phyloP scores from a whole-genome alignment of 164 flowering plant genomes.

The Akebia trifoliata region DNA sequence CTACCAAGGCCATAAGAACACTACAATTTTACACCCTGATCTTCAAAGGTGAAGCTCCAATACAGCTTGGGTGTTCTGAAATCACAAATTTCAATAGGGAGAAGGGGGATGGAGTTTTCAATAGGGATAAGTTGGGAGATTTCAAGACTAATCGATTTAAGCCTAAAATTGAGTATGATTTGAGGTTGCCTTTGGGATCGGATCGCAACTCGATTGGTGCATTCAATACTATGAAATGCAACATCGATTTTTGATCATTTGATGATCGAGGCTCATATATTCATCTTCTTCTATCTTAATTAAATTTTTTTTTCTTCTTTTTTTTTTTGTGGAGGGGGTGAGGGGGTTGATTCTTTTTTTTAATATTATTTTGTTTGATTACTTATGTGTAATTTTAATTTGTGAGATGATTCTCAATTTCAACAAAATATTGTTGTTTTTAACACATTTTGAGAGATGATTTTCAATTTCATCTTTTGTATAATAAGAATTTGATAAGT shows the following conservation, averaged over 20 bases:
- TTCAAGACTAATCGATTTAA: conserved; percentile 14
- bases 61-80: conserved; percentile 1
- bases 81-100: no score
- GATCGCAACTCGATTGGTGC: background rate
- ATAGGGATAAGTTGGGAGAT: conserved; percentile 20
- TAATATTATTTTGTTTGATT: no score
- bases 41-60: conserved; percentile 16
- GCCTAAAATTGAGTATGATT: conserved; percentile 21
- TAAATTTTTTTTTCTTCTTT: no score
- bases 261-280: background rate
- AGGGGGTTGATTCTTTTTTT: no score
- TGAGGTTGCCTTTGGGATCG: conserved; percentile 21
- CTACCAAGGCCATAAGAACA: conserved; percentile 38
- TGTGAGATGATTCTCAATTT: no score
- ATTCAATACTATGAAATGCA: conserved; percentile 16
- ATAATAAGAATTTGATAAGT: no score
- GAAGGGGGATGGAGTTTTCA: conserved; percentile 20
- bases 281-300: no score
- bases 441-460: no score
- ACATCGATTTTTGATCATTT: conserved; percentile 7
- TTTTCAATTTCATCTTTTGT: no score
- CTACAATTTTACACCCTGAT: conserved; percentile 15
- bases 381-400: no score
- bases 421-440: no score
- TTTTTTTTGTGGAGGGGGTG: no score